Base-by-base conservation (phyloP, 257 asterid genomes). In the Gentiana macrophylla region DNA sequence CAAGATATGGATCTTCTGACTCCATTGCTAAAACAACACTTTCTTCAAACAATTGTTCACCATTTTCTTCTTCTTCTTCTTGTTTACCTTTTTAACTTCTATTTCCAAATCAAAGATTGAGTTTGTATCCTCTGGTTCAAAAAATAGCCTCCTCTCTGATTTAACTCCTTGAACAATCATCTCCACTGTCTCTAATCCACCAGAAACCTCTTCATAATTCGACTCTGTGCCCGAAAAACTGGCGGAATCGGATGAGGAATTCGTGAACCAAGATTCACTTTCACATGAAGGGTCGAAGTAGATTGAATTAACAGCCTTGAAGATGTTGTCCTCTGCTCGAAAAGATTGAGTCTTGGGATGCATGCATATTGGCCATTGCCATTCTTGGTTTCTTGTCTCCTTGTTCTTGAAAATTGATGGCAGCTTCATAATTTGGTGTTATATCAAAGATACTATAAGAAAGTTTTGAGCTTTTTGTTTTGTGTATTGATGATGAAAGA, bases 1-100 rank as follows among this genome's bases (percentile, higher is more conserved):
- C 98, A 66, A 57, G 10, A 58, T 79, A 90, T 10, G 98, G 98
- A 61, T 90, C 82, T 0, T 82, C 80, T 2, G 98, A 86, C 8
- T 84, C 94, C 85, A 90, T 5, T 0, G 86, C 94, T 50, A 86
- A 53, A 43, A 81, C 84, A 62, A 84, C 74, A 45, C 94, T 83
- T 24, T 80, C 92, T 67, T 81, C 70, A 51, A 75, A 74, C 5
- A 85, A 84, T 41, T 61, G 41, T 6, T 0, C 63, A 52, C 47
- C 56, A 1, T 7, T 32, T 34, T 24, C 37, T 47, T 46, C 55
- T 1, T 51, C 50, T 32, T 36, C 62, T 55, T 50, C 57, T 24
- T 24, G 24, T 24, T 24, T 24, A 24, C 24, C 24, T 24, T 24
- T 24, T 24, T 24, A 24, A 24, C 24, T 36, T 12, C 6, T 13